phyloP scores from a whole-genome alignment of 140 eudicot species.

The Flaveria floridana region DNA sequence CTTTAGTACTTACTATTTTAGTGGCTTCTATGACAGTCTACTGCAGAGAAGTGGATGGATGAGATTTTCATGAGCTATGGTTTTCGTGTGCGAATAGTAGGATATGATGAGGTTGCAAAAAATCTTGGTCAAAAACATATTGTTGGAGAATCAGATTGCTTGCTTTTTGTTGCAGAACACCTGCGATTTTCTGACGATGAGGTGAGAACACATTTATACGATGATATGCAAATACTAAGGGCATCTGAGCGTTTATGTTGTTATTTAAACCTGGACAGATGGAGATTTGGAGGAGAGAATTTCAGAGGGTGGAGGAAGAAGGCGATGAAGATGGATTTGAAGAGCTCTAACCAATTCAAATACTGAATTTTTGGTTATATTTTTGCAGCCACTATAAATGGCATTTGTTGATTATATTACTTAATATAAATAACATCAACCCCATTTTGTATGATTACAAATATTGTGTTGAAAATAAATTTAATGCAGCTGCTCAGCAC shows the following conservation, averaged over 20 bases:
- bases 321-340: conserved; percentile 97
- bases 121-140: conserved; percentile 39
- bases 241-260: neutral
- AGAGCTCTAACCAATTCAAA: conserved; percentile 54
- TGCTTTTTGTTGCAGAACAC: conserved; percentile 87
- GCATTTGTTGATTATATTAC: neutral
- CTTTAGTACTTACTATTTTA: neutral
- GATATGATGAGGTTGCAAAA: conserved; percentile 57
- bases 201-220: conserved; percentile 35
- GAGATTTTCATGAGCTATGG: conserved; percentile 78
- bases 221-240: neutral
- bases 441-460: neutral
- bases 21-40: conserved; percentile 36
- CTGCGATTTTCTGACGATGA: conserved; percentile 79
- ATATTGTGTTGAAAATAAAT: neutral
- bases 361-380: neutral
- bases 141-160: conserved; percentile 29
- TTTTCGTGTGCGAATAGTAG: conserved; percentile 54
- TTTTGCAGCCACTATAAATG: neutral
- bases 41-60: conserved; percentile 50
- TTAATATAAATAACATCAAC: neutral
- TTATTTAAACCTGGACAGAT: conserved; percentile 42
- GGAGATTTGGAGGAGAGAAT: conserved; percentile 89
- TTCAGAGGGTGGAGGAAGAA: conserved; percentile 77
- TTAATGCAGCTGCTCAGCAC: conserved; percentile 2